Conservation (phyloP, 192 early-diverging fungal species). For the Entomortierella lignicola region DNA sequence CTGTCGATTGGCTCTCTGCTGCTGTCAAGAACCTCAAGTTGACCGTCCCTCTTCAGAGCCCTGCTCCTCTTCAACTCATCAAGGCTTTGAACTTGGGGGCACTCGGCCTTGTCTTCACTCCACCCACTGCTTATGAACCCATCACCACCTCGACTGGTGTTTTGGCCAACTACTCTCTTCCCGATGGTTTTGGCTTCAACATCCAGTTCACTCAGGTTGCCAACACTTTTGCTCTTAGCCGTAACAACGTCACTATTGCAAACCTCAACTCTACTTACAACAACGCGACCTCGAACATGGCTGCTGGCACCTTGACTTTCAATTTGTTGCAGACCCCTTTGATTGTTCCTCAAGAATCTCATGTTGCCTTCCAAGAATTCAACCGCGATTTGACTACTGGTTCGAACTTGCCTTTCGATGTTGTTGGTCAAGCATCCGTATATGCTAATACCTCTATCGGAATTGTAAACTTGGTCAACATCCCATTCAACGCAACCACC, state of each 20-base stretch:
- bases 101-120: constrained; percentile 55
- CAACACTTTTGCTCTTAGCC: constrained; percentile 38
- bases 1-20: constrained; percentile 51
- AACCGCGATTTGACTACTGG: constrained; percentile 53
- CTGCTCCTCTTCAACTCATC: constrained; percentile 56
- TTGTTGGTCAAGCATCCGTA: constrained; percentile 55
- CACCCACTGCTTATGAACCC: constrained; percentile 54
- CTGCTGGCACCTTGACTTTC: constrained; percentile 53
- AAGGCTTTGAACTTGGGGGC: constrained; percentile 59
- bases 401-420: constrained; percentile 20
- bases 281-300: constrained; percentile 47
- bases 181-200: constrained; percentile 63
- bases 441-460: constrained; percentile 61
- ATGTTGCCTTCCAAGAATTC: constrained; percentile 56
- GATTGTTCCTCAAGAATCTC: constrained; percentile 36
- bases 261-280: constrained; percentile 43
- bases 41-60: constrained; percentile 51
- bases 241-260: constrained; percentile 44
- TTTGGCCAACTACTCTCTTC: constrained; percentile 56
- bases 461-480: constrained; percentile 51
- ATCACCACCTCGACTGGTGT: constrained; percentile 46
- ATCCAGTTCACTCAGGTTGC: constrained; percentile 45
- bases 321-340: constrained; percentile 45
- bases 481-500: constrained; percentile 59
- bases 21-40: constrained; percentile 52